Conservation (phyloP, 2,329 filamentous ascomycete genomes). For the Aureobasidium sp. region DNA sequence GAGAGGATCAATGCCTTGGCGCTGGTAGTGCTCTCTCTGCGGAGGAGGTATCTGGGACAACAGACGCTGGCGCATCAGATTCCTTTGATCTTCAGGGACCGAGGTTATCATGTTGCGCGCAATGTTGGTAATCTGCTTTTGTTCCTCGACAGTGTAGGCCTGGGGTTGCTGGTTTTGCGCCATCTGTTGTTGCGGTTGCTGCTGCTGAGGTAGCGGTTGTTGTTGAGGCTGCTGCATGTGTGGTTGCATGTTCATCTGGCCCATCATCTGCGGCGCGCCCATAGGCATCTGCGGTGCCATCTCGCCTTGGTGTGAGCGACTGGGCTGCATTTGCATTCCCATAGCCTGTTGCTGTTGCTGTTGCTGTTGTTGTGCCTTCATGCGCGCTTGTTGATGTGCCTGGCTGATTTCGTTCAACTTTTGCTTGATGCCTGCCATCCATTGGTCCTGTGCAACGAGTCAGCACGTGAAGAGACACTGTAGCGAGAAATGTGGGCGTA, state of each 20-base stretch:
- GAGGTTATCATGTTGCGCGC: conserved; percentile 40
- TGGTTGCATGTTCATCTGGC: conserved; percentile 38
- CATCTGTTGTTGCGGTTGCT: conserved; percentile 19
- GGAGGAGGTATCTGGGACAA: conserved; percentile 40
- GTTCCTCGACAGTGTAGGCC: conserved; percentile 32
- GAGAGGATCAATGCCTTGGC: conserved; percentile 42
- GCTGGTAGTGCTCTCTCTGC: conserved; percentile 37
- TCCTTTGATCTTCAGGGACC: conserved; percentile 36
- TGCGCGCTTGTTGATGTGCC: conserved; percentile 4
- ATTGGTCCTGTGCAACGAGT: conserved; percentile 13
- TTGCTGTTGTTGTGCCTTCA: conserved; percentile 13
- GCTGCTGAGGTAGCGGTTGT: conserved; percentile 6
- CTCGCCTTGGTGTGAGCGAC: conserved; percentile 34
- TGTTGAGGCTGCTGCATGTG: conserved; percentile 21
- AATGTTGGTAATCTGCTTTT: conserved; percentile 37
- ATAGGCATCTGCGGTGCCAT: conserved; percentile 37
- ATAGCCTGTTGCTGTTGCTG: conserved; percentile 15
- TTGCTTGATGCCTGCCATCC: conserved; percentile 12
- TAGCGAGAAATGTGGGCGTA: not conserved
- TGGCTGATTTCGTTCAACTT: conserved; percentile 16
- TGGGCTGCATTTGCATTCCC: conserved; percentile 28
- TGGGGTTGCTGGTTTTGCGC: conserved; percentile 16
- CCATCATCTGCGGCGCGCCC: conserved; percentile 39
- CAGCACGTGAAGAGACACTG: not conserved
- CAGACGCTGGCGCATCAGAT: conserved; percentile 38